Conservation (phyloP, 768 basidiomycete species). For the Porphyrellus cyaneotinctus region DNA sequence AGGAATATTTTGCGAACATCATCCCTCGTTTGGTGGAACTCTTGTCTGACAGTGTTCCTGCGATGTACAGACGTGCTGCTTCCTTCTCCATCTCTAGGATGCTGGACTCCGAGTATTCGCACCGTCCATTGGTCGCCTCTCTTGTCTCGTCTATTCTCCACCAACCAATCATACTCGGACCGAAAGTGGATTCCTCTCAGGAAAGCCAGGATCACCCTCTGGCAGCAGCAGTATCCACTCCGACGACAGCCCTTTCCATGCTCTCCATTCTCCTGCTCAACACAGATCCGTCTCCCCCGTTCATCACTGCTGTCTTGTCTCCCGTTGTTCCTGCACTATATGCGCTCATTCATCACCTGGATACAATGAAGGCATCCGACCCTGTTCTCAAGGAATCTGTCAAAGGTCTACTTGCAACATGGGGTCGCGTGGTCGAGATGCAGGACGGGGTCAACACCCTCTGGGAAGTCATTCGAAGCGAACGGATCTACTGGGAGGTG, state of each 20-base stretch:
- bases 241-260: constrained; percentile 44
- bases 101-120: constrained; percentile 37
- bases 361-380: constrained; percentile 55
- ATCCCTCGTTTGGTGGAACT: constrained; percentile 53
- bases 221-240: constrained; percentile 11
- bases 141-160: constrained; percentile 52
- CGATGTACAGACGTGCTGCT: constrained; percentile 53
- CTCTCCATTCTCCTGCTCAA: constrained; percentile 62
- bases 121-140: constrained; percentile 16
- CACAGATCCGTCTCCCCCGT: constrained; percentile 71
- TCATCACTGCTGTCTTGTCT: constrained; percentile 60
- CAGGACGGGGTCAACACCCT: constrained; percentile 52
- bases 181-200: neutral
- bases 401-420: constrained; percentile 59
- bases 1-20: constrained; percentile 62
- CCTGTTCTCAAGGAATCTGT: constrained; percentile 58
- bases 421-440: constrained; percentile 63
- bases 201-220: neutral
- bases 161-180: constrained; percentile 39
- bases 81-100: constrained; percentile 69
- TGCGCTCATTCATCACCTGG: constrained; percentile 53
- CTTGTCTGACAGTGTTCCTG: constrained; percentile 35
- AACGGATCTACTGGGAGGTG: constrained; percentile 52
- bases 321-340: constrained; percentile 69
- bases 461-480: constrained; percentile 54